phyloP scores from a whole-genome alignment of 1,139 yeast species.

The Debaryomyces sp. region DNA sequence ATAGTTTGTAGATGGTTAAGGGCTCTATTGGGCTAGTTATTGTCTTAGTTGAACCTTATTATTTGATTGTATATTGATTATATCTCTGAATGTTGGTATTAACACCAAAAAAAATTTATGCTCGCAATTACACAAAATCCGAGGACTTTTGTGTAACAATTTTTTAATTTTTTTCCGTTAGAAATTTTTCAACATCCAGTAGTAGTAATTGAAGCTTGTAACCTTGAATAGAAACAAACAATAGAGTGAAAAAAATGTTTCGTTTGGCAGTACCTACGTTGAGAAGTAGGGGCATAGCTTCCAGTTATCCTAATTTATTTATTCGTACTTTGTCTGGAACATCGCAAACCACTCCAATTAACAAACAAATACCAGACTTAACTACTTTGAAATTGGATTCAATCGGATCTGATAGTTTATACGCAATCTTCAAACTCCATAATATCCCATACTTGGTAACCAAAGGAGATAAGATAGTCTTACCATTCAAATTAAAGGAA shows the following conservation, averaged over 20 bases:
- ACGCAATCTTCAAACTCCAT: slow-evolving; percentile 83
- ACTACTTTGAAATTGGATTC: slow-evolving; percentile 66
- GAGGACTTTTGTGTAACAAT: slow-evolving; percentile 4
- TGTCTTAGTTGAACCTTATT: not conserved
- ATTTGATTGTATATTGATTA: not conserved
- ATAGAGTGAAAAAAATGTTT: not conserved
- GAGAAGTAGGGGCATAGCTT: not conserved
- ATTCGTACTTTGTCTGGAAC: slow-evolving; percentile 4
- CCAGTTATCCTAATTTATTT: not conserved
- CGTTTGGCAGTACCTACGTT: slow-evolving; percentile 3
- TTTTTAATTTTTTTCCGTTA: slow-evolving; percentile 2
- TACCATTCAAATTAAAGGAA: slow-evolving; percentile 76
- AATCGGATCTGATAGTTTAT: slow-evolving; percentile 51
- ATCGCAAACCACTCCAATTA: not conserved
- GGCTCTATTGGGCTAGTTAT: slow-evolving; percentile 3
- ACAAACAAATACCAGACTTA: slow-evolving; percentile 13
- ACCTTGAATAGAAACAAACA: not conserved
- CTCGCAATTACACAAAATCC: slow-evolving; percentile 12
- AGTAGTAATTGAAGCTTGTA: not conserved
- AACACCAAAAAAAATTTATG: slow-evolving; percentile 7
- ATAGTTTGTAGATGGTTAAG: not conserved
- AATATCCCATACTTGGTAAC: slow-evolving; percentile 88
- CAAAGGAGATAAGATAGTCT: slow-evolving; percentile 78
- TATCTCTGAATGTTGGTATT: slow-evolving; percentile 5
- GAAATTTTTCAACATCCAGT: slow-evolving; percentile 5